Conservation (phyloP, 805 yeast species). For the Torulaspora quercuum region DNA sequence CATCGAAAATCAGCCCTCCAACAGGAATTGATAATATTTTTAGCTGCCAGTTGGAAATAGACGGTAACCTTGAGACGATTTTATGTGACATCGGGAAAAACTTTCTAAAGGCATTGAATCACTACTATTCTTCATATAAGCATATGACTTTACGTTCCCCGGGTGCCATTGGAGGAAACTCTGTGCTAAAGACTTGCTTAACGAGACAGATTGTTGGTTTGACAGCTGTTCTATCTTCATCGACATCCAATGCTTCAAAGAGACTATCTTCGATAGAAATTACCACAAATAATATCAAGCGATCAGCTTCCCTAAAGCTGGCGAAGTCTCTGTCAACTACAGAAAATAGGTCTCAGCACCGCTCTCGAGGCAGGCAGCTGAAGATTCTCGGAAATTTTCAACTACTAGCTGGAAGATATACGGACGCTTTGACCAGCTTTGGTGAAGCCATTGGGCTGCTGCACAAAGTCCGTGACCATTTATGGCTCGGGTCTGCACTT, state of each 20-base stretch:
- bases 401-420: slow-evolving; percentile 73
- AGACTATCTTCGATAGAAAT: slow-evolving; percentile 29
- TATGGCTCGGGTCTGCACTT: slow-evolving; percentile 88
- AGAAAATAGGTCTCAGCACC: slow-evolving; percentile 40
- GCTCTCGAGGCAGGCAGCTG: slow-evolving; percentile 65
- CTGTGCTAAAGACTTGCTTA: slow-evolving; percentile 39
- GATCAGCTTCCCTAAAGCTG: slow-evolving; percentile 34
- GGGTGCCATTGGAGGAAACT: slow-evolving; percentile 54
- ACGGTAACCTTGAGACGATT: slow-evolving; percentile 50
- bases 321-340: slow-evolving; percentile 34
- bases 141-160: slow-evolving; percentile 85
- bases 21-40: slow-evolving; percentile 12
- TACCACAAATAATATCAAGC: slow-evolving; percentile 38
- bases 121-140: slow-evolving; percentile 66
- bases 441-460: slow-evolving; percentile 66
- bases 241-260: slow-evolving; percentile 13
- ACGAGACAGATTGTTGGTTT: slow-evolving; percentile 24
- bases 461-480: slow-evolving; percentile 61
- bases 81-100: slow-evolving; percentile 69
- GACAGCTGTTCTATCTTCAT: slow-evolving; percentile 5
- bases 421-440: slow-evolving; percentile 67
- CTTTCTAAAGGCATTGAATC: slow-evolving; percentile 61
- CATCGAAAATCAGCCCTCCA: background rate
- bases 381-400: slow-evolving; percentile 75
- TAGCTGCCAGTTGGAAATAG: slow-evolving; percentile 8